These are phyloP conservation scores for Mayamaea pseudoterrestris DNA, from an alignment of 108 stramenopile genomes.

Conservation along the genomic window DNA sequence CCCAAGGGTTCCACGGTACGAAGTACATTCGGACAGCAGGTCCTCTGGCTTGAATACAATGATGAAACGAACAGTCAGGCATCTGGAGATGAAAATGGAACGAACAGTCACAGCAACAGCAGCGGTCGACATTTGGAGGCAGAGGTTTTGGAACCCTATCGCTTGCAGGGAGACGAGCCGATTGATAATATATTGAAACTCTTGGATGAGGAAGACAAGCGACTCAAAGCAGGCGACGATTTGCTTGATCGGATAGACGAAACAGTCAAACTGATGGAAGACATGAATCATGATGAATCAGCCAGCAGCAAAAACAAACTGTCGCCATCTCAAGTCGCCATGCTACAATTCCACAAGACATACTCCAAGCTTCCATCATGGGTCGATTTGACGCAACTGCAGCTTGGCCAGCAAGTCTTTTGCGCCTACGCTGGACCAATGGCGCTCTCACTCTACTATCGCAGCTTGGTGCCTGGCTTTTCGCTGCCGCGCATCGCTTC, in stretches of 20 bases:
- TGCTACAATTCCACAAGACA: conserved; percentile 16
- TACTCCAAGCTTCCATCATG: conserved; percentile 37
- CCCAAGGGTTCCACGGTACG: no score
- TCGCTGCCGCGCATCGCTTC: conserved; percentile 61
- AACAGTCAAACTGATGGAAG: conserved; percentile 23
- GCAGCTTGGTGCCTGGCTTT: conserved; percentile 64
- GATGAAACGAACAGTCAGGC: no score
- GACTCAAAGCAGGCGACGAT: conserved; percentile 31
- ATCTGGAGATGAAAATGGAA: no score
- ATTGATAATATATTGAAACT: conserved; percentile 41
- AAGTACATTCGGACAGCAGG: no score
- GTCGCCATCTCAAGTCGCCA: not conserved
- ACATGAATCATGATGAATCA: conserved; percentile 5
- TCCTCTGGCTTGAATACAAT: no score
- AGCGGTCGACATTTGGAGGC: conserved; percentile 34
- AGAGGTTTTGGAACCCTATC: conserved; percentile 48
- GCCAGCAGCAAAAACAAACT: not conserved
- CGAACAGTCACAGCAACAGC: no score
- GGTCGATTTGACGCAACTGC: conserved; percentile 58
- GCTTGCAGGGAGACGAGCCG: conserved; percentile 45
- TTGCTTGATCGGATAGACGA: conserved; percentile 37
- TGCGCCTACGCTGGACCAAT: conserved; percentile 48
- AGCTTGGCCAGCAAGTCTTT: conserved; percentile 66
- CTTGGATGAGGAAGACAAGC: conserved; percentile 17
- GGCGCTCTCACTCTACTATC: conserved; percentile 47